Base-by-base conservation (phyloP, 2,329 filamentous ascomycete genomes). In the Orbilia oligospora region DNA sequence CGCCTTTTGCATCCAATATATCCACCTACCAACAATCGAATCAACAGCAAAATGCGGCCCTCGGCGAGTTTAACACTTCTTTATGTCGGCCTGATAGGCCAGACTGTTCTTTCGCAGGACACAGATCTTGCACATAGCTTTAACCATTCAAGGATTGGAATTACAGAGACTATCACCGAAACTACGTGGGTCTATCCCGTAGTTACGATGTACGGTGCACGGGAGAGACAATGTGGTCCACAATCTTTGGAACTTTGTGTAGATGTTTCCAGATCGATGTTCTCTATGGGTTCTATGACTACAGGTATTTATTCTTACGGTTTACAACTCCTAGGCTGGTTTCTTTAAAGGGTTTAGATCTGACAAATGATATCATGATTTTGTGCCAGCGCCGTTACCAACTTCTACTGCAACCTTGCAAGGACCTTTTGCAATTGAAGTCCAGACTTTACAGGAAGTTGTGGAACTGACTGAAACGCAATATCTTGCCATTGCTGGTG, bases 371-470 rank as follows among this genome's bases (percentile, higher is more conserved):
- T 46, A 0, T n/a, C n/a, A n/a, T n/a, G n/a, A n/a, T n/a, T n/a
- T 55, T 64, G 22, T 9, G n/a, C 20, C 24, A 38, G 36, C 36
- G 24, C 36, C 66, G 5, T 58, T n/a, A n/a, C 36, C 71, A 5
- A 53, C 36, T n/a, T 33, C 44, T 18, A 71, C 58, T 4, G 30
- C 71, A 20, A 24, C 22, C 5, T 41, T 41, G 16, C 27, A 51
- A n/a, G 41, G 61, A 5, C 41, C 53, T 5, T 76, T 76, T 46
- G 72, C 66, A 18, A 71, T 76, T 10, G 27, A 71, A 48, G 66
- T 71, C 2, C 41, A 48, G 18, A 16, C 22, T 48, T 16, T 66
- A 14, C 49, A 61, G 10, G 12, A 22, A 12, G 30, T 44, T 41
- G 2, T 27, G 12, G 55, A 76, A 8, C 48, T 76, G 14, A 38